A percentile compares a stretch with the other conserved stretches of the same genome.
phyloP scores from a whole-genome alignment of 2,329 filamentous ascomycete species.

The Myrmaecium sp. region DNA sequence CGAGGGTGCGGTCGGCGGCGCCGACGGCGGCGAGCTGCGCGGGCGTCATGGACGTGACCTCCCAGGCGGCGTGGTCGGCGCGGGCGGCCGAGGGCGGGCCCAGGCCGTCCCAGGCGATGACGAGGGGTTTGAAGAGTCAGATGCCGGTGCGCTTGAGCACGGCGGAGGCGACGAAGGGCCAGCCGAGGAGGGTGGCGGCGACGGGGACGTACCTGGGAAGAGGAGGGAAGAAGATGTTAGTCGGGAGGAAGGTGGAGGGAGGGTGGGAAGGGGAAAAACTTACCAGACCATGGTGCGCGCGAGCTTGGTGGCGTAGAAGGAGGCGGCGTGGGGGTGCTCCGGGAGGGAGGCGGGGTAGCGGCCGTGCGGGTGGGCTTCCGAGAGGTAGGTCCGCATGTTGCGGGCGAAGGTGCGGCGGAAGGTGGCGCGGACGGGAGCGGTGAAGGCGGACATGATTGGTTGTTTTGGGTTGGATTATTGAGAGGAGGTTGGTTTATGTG shows the following conservation, averaged over 20 bases:
- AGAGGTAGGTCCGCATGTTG: constrained; percentile 14
- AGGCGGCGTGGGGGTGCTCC: constrained; percentile 11
- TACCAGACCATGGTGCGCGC: constrained; percentile 13
- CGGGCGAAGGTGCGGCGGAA: constrained; percentile 13
- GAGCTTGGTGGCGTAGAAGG: constrained; percentile 10
- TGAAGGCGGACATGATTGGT: constrained; percentile 4
- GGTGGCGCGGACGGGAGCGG: constrained; percentile 13
- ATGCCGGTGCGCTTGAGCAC: constrained; percentile 13
- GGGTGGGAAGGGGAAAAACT: constrained; percentile 4
- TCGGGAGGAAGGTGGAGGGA: not conserved
- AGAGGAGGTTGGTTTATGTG: constrained; percentile 1
- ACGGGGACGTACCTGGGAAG: constrained; percentile 13
- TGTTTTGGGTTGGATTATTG: constrained; percentile 1
- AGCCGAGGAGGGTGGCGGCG: constrained; percentile 13
- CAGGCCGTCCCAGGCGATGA: constrained; percentile 5
- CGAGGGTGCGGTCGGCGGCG: too few relatives aligned
- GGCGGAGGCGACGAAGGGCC: constrained; percentile 14
- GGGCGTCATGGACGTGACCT: constrained; percentile 3
- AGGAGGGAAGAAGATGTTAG: not conserved
- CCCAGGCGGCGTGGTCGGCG: constrained; percentile 2
- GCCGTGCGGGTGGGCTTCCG: constrained; percentile 19
- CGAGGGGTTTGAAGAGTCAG: constrained; percentile 10
- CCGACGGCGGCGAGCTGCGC: constrained; percentile 2
- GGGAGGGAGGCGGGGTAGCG: constrained; percentile 14
- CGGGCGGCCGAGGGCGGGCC: not conserved